Evolutionary conservation across 108 stramenopile genomes (phyloP).

Genomic region (Skeletonema costatum): DNA sequence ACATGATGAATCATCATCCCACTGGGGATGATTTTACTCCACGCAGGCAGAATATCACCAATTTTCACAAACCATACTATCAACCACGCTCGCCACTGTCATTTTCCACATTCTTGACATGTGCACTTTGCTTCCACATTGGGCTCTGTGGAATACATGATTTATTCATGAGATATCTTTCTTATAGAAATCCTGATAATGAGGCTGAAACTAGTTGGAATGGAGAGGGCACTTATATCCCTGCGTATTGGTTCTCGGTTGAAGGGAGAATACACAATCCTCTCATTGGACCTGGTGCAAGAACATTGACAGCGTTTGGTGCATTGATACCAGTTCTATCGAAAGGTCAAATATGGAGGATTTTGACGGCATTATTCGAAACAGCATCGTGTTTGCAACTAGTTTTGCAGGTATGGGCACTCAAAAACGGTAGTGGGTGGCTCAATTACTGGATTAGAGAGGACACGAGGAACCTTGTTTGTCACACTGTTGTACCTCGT

Average conservation of each 20-base stretch:
- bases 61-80: not conserved
- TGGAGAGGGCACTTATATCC: conserved; percentile 43
- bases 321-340: conserved; percentile 46
- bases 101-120: conserved; percentile 25
- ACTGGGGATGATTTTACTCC: conserved; percentile 26
- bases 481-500: conserved; percentile 20
- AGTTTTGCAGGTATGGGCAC: conserved; percentile 17
- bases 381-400: conserved; percentile 36
- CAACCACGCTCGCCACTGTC: not conserved
- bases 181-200: conserved; percentile 32
- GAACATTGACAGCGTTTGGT: conserved; percentile 50
- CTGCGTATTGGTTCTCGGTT: conserved; percentile 43
- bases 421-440: conserved; percentile 29
- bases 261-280: conserved; percentile 47
- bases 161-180: conserved; percentile 43
- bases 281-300: conserved; percentile 41
- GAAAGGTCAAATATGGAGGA: conserved; percentile 43
- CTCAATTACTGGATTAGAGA: conserved; percentile 26
- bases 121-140: conserved; percentile 38
- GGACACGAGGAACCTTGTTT: conserved; percentile 31
- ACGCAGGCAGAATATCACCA: not conserved
- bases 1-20: conserved; percentile 15
- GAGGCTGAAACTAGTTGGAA: conserved; percentile 47
- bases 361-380: conserved; percentile 23
- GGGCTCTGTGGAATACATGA: conserved; percentile 42